Base-by-base conservation (phyloP, 306 rosid species). In the Medicago ruthenica region DNA sequence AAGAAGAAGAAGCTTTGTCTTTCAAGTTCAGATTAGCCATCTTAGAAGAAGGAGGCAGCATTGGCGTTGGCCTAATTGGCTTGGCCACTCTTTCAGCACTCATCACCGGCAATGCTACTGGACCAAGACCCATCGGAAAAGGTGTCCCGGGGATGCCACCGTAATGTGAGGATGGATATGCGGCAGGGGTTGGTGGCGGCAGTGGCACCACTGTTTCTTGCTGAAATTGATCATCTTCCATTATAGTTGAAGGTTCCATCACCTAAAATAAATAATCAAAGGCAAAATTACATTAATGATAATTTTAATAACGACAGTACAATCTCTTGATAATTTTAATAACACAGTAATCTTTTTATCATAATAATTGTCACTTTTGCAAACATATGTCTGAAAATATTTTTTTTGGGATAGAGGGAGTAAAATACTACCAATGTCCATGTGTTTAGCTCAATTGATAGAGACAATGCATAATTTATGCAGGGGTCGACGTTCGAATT, bases 1-100 rank as follows among this genome's bases (percentile, higher is more conserved):
- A 21, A 9, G 76, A 14, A 34, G 39, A 15, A 9, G 63, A 22
- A 1, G 61, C 67, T 79, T 71, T 86, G 57, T 83, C 89, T 42
- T 85, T 91, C 80, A 91, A 67, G 44, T 87, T 88, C 40, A 90
- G 79, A 18, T 77, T 81, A 4, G 97, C 89, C 91, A 91, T 73
- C 81, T 90, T 94, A 3, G 87, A 70, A 18, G 89, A 89, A 16
- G 97, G 94, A 74, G 90, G 89, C 36, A 82, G 67, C 3, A 86
- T 86, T 36, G 93, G 92, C 39, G 84, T 88, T 41, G 96, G 97
- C 87, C 92, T 89, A 24, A 83, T 68, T 36, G 84, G 84, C 79
- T 82, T 88, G 17, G 76, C 16, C 9, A 73, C 60, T 59, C 47
- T 66, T 16, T 83, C 92, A 8, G 73, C 80, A 20, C 50, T 76